Evolutionary conservation across 768 basidiomycete species (phyloP).

Genomic region (Kwoniella bestiolae): DNA sequence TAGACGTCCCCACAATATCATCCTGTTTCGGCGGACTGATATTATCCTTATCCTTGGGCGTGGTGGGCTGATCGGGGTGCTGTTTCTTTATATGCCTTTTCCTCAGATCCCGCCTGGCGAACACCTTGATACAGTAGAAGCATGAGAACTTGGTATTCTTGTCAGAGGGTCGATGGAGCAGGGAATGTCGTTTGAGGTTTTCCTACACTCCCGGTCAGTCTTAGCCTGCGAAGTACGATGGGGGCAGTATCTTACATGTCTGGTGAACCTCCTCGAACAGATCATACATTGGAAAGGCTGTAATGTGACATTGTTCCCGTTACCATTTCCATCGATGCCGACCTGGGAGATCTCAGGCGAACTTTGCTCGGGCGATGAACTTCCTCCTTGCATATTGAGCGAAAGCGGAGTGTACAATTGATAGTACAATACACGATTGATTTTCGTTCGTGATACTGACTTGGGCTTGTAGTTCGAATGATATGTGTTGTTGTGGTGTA

Average conservation of each 20-base stretch:
- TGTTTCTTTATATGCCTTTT: constrained; percentile 9
- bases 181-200: constrained; percentile 8
- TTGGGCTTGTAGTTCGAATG: no score
- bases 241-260: constrained; percentile 1
- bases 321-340: no score
- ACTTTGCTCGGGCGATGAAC: no score
- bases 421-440: no score
- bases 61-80: constrained; percentile 5
- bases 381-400: no score
- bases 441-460: no score
- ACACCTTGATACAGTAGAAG: not conserved
- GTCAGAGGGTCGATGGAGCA: not conserved
- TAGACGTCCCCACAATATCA: no score
- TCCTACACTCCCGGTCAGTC: not conserved
- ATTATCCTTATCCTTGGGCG: not conserved
- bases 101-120: constrained; percentile 8
- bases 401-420: no score
- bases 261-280: constrained; percentile 1
- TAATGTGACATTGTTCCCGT: not conserved
- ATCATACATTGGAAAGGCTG: constrained; percentile 9
- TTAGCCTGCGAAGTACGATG: not conserved
- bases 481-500: no score
- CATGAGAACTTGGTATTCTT: constrained; percentile 1
- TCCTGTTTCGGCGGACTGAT: not conserved
- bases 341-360: no score